phyloP scores from a whole-genome alignment of 768 basidiomycete genomes.

The Chalciporus pseudorubinellus region DNA sequence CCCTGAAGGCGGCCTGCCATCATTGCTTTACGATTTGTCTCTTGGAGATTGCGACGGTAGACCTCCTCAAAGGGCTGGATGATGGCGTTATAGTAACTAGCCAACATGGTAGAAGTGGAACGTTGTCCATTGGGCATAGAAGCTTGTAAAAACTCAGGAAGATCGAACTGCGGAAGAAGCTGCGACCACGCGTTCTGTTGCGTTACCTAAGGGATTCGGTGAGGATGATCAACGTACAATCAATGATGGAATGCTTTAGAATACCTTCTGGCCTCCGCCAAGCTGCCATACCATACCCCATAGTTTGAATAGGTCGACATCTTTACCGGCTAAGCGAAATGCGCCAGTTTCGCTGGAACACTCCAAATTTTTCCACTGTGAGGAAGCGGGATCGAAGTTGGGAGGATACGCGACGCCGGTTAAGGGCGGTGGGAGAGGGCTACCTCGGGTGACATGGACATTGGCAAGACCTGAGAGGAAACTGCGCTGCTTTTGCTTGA shows the following conservation, averaged over 20 bases:
- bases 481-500: constrained; percentile 54
- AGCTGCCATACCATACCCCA: constrained; percentile 59
- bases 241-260: constrained; percentile 25
- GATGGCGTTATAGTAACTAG: constrained; percentile 59
- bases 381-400: constrained; percentile 59
- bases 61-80: constrained; percentile 71
- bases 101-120: constrained; percentile 50
- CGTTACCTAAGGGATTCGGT: constrained; percentile 38
- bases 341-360: constrained; percentile 57
- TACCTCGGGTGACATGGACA: constrained; percentile 53
- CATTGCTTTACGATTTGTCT: constrained; percentile 57
- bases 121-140: constrained; percentile 47
- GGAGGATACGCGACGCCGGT: constrained; percentile 57
- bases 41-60: constrained; percentile 60
- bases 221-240: constrained; percentile 11
- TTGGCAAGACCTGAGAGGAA: constrained; percentile 63
- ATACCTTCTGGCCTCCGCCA: constrained; percentile 64
- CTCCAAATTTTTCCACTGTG: constrained; percentile 68
- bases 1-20: constrained; percentile 36
- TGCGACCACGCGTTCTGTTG: constrained; percentile 55
- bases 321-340: constrained; percentile 68
- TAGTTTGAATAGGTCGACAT: constrained; percentile 73
- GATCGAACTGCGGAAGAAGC: constrained; percentile 54
- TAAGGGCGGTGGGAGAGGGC: constrained; percentile 73
- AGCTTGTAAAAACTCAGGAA: constrained; percentile 54